Evolutionary conservation across 2,329 filamentous ascomycete genomes (phyloP), one percentile per base, ranked within the genome.

Genomic region (Fusarium austroafricanum): DNA sequence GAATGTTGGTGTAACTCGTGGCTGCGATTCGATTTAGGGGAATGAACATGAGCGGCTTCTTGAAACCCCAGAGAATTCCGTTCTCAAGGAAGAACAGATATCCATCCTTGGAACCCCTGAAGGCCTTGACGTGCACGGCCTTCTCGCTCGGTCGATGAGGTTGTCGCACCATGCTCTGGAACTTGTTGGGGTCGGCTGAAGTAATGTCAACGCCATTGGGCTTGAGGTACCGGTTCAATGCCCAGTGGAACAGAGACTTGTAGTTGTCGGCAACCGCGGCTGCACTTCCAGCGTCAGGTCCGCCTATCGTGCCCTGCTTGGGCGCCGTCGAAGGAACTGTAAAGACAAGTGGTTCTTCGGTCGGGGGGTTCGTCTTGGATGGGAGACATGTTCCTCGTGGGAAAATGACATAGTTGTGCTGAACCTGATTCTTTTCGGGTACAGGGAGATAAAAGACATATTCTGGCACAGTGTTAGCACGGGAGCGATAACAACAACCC

Each of bases 61-160:
- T 91, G 81, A 89, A 92, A 1, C 83, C 89, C 88, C 89, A 92
- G 10, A 92, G 75, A 54, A 92, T 90, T 15, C 89, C 89, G 26
- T 83, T 88, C 31, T 88, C 84, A 17, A 92, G 79, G 73, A 91
- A 90, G 73, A 90, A 91, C 2, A 91, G 79, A 67, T 85, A 90
- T 1, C 89, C 89, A 61, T 92, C 89, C 75, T 91, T 92, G 59
- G 85, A 89, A 20, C 89, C 89, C 43, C 89, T 82, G 77, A 90
- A 90, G 2, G 85, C 89, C 71, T 86, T 88, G 43, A 91, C 85
- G 68, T 90, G 88, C 18, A 90, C 88, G 0, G 89, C 88, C 71
- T 84, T 86, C 67, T 91, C 89, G 52, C 81, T 83, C 2, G 86
- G 87, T 28, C 88, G 82, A 66, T 89, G 86, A 8, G 86, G 76